phyloP scores from a whole-genome alignment of 2,329 filamentous ascomycete species.

The Penicillium occitanis region DNA sequence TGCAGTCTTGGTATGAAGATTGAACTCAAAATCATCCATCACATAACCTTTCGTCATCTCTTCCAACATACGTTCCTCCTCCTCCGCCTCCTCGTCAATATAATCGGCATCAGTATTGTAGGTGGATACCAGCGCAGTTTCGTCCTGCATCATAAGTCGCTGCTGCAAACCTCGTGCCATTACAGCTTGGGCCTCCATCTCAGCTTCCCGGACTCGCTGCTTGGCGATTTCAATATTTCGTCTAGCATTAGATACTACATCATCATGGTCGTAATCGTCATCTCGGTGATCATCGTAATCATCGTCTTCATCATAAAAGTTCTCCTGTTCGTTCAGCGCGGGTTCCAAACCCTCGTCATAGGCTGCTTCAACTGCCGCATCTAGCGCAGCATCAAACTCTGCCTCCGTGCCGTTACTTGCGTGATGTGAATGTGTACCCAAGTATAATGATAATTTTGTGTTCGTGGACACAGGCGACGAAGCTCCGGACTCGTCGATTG shows the following conservation, averaged over 20 bases:
- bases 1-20: constrained; percentile 64
- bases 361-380: constrained; percentile 92
- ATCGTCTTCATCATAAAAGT: constrained; percentile 25
- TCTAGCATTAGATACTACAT: constrained; percentile 52
- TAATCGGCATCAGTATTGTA: constrained; percentile 45
- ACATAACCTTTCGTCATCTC: constrained; percentile 83
- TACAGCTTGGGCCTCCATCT: constrained; percentile 65
- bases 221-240: constrained; percentile 73
- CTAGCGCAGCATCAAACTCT: constrained; percentile 89
- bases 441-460: constrained; percentile 69
- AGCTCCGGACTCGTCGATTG: constrained; percentile 83
- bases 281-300: constrained; percentile 15
- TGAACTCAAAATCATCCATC: constrained; percentile 79
- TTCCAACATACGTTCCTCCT: constrained; percentile 74
- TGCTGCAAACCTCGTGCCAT: constrained; percentile 62
- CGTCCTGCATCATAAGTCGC: constrained; percentile 41
- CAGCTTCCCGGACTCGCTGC: constrained; percentile 70
- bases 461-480: constrained; percentile 78
- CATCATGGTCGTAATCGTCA: constrained; percentile 25
- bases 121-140: constrained; percentile 26
- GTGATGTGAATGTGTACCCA: constrained; percentile 55
- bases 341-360: constrained; percentile 91
- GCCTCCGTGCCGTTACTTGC: constrained; percentile 74
- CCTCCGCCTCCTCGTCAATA: constrained; percentile 65
- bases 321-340: constrained; percentile 40